Evolutionary conservation across 495 filamentous ascomycete species (phyloP), one percentile per base, ranked within the genome.

Genomic region (Lophiostoma macrostomum): DNA sequence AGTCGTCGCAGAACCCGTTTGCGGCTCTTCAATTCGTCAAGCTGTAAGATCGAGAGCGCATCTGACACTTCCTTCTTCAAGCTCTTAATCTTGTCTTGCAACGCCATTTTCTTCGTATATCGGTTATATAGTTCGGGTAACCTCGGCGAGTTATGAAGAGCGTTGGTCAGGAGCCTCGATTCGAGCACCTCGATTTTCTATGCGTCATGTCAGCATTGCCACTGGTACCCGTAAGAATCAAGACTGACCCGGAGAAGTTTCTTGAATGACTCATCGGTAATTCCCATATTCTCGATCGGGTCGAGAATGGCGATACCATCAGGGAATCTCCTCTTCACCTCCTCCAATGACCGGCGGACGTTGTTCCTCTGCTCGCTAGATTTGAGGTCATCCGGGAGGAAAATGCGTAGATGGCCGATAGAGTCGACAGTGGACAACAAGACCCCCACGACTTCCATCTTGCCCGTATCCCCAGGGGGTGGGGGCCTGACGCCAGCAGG

Each of bases 1-100:
- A 97, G 80, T n/a, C 94, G 84, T 37, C 93, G 87, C 1, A 98
- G 80, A n/a, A 98, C 93, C 58, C 93, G 85, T 73, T 96, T 97
- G 50, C 93, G 83, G 61, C 83, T 88, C 72, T 96, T 97, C 36
- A 98, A 78, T 71, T 98, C 94, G 64, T 97, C 94, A 12, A 96
- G 75, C 67, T 97, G 90, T 65, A 91, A 82, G 43, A 96, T 83
- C 35, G 85, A 85, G 64, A 90, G 82, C 14, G 89, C 90, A 31
- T 86, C 82, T 0, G 75, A 74, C 58, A 97, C 95, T 60, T 86
- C 80, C 73, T 90, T 93, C 76, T 94, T 95, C 44, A 83, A 80
- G 2, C 76, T 78, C 70, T 90, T 96, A 71, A 96, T 93, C 69
- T 88, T 80, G 5, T 82, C 77, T 18, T 70, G 74, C 8, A 90